These are phyloP conservation scores for Zygosaccharomyces bisporus DNA, from an alignment of 805 yeast genomes.

Conservation along the genomic window DNA sequence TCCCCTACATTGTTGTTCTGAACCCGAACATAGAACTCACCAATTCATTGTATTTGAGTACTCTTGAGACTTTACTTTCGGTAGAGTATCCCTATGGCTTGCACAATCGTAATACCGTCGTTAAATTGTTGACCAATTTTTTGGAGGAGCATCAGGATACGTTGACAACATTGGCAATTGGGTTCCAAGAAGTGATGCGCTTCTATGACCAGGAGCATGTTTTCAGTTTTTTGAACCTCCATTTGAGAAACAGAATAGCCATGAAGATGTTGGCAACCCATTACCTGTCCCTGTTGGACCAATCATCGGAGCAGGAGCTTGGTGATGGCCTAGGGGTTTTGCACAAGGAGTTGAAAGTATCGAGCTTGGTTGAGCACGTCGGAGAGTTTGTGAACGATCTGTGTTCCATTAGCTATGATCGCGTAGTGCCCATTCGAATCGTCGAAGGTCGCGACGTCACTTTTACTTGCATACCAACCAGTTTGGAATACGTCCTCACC, in stretches of 20 bases:
- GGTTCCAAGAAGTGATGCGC: slow-evolving; percentile 63
- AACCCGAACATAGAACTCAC: slow-evolving; percentile 83
- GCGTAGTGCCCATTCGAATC: slow-evolving; percentile 56
- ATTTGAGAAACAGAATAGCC: slow-evolving; percentile 77
- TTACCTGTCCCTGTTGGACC: slow-evolving; percentile 61
- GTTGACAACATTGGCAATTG: slow-evolving; percentile 73
- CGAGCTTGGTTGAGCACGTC: slow-evolving; percentile 58
- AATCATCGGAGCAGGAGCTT: slow-evolving; percentile 25
- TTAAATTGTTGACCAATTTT: slow-evolving; percentile 51
- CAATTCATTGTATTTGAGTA: slow-evolving; percentile 66
- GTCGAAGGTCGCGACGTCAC: slow-evolving; percentile 53
- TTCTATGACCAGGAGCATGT: slow-evolving; percentile 46
- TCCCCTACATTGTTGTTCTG: slow-evolving; percentile 80
- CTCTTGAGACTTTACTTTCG: slow-evolving; percentile 51
- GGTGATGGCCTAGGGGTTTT: slow-evolving; percentile 58
- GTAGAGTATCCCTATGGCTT: slow-evolving; percentile 44
- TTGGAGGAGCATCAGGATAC: slow-evolving; percentile 81
- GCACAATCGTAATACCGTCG: slow-evolving; percentile 53
- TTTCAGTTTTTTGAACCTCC: slow-evolving; percentile 64
- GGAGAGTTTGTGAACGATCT: slow-evolving; percentile 78
- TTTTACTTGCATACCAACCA: slow-evolving; percentile 83
- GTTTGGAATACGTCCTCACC: slow-evolving; percentile 80
- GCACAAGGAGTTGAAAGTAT: slow-evolving; percentile 61
- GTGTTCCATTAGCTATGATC: slow-evolving; percentile 79
- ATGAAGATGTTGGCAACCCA: slow-evolving; percentile 86